phyloP scores from a whole-genome alignment of 2,329 filamentous ascomycete genomes.

The Tolypocladium pustulatum region DNA sequence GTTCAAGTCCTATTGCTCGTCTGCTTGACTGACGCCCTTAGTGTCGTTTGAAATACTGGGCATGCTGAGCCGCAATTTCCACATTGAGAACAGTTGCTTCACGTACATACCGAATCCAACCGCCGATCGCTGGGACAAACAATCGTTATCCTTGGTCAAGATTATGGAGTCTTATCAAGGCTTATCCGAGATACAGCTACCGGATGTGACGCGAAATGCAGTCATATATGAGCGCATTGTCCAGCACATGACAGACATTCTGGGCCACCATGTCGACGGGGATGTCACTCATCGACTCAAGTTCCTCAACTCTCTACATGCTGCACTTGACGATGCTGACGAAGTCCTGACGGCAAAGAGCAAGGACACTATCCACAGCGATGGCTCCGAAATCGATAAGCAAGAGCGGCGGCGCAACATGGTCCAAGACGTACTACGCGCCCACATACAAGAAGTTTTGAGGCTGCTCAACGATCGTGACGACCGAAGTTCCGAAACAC shows the following conservation, averaged over 20 bases:
- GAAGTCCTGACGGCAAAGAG: slow-evolving; percentile 27
- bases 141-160: slow-evolving; percentile 31
- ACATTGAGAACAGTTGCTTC: slow-evolving; percentile 38
- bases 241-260: slow-evolving; percentile 14
- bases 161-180: slow-evolving; percentile 28
- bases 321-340: slow-evolving; percentile 30
- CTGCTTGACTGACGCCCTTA: slow-evolving; percentile 10
- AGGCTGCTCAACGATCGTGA: slow-evolving; percentile 31
- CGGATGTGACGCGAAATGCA: slow-evolving; percentile 8
- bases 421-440: slow-evolving; percentile 35
- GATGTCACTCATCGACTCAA: slow-evolving; percentile 16
- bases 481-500: slow-evolving; percentile 14
- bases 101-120: slow-evolving; percentile 49
- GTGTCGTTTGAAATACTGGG: slow-evolving; percentile 48
- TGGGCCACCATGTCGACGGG: slow-evolving; percentile 11
- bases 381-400: background rate
- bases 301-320: slow-evolving; percentile 27
- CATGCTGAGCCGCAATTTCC: slow-evolving; percentile 42
- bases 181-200: slow-evolving; percentile 15
- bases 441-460: slow-evolving; percentile 38
- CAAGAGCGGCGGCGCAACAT: slow-evolving; percentile 19
- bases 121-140: slow-evolving; percentile 40
- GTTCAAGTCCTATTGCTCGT: background rate
- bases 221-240: slow-evolving; percentile 14
- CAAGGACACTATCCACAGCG: slow-evolving; percentile 3